Conservation (phyloP, 2,329 filamentous ascomycete species). For the Aciculosporium take region DNA sequence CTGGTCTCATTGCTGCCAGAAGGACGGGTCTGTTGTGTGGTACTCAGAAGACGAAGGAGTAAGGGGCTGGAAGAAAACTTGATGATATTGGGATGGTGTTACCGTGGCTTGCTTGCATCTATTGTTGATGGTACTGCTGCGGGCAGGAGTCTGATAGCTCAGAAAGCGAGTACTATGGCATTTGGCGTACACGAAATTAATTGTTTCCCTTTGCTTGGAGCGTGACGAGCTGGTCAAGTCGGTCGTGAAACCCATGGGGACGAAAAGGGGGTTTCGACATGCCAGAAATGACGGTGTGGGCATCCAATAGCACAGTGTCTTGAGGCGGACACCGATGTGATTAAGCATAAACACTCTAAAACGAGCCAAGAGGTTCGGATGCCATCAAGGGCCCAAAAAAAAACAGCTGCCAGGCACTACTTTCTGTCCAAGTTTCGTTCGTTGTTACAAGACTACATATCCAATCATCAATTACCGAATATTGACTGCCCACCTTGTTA, state of each 20-base stretch:
- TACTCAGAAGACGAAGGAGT: conserved; percentile 99
- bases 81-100: conserved; percentile 52
- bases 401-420: too few species aligned
- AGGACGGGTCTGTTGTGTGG: conserved; percentile 99
- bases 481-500: too few species aligned
- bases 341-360: too few species aligned
- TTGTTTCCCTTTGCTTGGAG: conserved; percentile 44
- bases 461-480: too few species aligned
- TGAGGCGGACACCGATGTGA: too few species aligned
- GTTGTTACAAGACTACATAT: too few species aligned
- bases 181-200: conserved; percentile 33
- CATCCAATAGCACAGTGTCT: neutral
- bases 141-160: conserved; percentile 33
- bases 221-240: conserved; percentile 8
- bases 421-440: too few species aligned
- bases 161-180: conserved; percentile 34
- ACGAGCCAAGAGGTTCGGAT: too few species aligned
- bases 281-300: neutral
- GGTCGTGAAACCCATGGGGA: neutral
- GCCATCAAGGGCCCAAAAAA: too few species aligned
- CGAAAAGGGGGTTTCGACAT: neutral
- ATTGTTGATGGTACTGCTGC: conserved; percentile 33
- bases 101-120: conserved; percentile 47
- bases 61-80: conserved; percentile 39
- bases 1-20: conserved; percentile 98